These are phyloP conservation scores for Cunninghamia lanceolata DNA, from an alignment of 75 land plant species.

Conservation along the genomic window DNA sequence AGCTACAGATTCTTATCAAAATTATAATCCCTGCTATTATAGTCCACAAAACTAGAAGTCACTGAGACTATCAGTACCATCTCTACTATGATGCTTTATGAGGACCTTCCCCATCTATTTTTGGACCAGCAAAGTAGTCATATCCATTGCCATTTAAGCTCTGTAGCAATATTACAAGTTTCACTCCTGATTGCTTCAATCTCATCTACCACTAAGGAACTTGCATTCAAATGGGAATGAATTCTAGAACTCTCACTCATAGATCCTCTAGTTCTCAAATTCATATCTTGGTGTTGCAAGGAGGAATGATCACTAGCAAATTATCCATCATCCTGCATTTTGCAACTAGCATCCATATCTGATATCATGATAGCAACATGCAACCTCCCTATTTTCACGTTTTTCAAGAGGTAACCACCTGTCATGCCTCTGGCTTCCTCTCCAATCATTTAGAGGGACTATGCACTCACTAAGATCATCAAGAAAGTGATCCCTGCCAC, in stretches of 20 bases:
- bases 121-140: neutral
- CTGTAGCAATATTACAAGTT: conserved; percentile 13
- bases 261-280: neutral
- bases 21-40: neutral
- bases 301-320: neutral
- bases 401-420: conserved; percentile 65
- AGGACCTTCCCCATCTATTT: conserved; percentile 17
- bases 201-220: conserved; percentile 21
- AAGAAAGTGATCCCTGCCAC: conserved; percentile 78
- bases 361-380: conserved; percentile 64
- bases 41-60: neutral
- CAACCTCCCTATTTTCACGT: conserved; percentile 76
- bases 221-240: neutral
- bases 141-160: conserved; percentile 4
- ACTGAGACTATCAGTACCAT: neutral
- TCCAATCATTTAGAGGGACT: conserved; percentile 36
- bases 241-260: no score
- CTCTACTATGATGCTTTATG: conserved; percentile 9
- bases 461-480: conserved; percentile 73
- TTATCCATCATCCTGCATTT: neutral
- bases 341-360: conserved; percentile 23
- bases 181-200: conserved; percentile 46
- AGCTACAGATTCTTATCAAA: neutral
- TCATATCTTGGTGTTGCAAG: neutral
- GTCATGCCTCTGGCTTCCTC: conserved; percentile 74